Conservation (phyloP, 768 basidiomycete genomes). For the Lentinus brumalis region DNA sequence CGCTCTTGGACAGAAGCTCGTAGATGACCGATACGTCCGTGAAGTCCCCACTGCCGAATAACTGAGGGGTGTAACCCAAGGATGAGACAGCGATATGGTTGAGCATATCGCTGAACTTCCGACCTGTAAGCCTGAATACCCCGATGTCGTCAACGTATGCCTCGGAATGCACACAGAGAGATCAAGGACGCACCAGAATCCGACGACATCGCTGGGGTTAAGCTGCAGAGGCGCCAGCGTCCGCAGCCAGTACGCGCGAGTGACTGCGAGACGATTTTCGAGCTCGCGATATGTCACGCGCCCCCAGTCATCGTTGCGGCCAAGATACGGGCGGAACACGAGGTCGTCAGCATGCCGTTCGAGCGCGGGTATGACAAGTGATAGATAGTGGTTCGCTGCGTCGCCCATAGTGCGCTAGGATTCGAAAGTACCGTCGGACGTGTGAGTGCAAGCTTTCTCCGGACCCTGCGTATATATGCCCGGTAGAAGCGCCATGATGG, state of each 20-base stretch:
- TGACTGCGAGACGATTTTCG: background rate
- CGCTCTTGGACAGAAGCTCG: slow-evolving; percentile 13
- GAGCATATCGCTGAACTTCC: slow-evolving; percentile 14
- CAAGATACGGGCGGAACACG: slow-evolving; percentile 2
- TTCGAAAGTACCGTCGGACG: too few relatives aligned
- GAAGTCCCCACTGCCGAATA: slow-evolving; percentile 22
- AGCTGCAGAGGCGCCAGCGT: background rate
- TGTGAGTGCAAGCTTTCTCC: too few relatives aligned
- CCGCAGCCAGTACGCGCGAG: background rate
- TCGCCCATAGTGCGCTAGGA: too few relatives aligned
- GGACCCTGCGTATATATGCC: too few relatives aligned
- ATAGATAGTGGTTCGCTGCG: background rate
- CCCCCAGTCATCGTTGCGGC: background rate
- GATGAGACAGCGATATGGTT: slow-evolving; percentile 17
- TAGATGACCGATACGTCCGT: background rate
- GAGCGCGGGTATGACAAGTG: background rate
- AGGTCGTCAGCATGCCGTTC: background rate
- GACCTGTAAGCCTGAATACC: slow-evolving; percentile 20
- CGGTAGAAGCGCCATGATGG: too few relatives aligned
- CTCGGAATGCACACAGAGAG: background rate
- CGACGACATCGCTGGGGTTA: background rate
- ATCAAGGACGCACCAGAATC: slow-evolving; percentile 3
- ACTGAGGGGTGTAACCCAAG: slow-evolving; percentile 21
- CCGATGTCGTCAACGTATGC: background rate
- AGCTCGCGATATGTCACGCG: slow-evolving; percentile 2